Evolutionary conservation across 2,329 filamentous ascomycete genomes (phyloP).

Genomic region (Aspergillus sp.): DNA sequence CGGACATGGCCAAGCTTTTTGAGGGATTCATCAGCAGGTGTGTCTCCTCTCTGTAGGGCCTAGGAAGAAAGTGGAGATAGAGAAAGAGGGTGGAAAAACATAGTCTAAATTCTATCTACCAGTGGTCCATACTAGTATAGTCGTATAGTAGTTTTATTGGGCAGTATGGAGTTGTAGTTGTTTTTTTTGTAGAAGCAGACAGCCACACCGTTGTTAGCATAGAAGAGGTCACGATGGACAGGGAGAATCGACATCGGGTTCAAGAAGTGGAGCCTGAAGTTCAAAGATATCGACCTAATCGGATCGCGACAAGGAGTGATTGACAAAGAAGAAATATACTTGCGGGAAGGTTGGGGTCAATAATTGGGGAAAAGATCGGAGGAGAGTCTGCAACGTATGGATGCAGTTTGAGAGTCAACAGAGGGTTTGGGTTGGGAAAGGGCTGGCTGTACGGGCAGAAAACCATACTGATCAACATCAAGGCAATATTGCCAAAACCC

Average conservation of each 20-base stretch:
- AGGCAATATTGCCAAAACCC: neutral
- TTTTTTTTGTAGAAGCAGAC: neutral
- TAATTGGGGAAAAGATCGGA: neutral
- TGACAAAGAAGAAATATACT: neutral
- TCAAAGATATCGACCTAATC: neutral
- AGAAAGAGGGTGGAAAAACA: conserved; percentile 1
- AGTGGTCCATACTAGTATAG: neutral
- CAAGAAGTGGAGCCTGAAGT: neutral
- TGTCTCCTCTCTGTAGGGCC: conserved; percentile 4
- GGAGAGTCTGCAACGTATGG: neutral
- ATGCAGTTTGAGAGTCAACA: neutral
- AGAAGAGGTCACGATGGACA: neutral
- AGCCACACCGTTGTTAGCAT: neutral
- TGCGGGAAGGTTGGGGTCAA: neutral
- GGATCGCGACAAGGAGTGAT: neutral
- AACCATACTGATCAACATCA: no score
- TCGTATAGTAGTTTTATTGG: neutral
- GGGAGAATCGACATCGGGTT: neutral
- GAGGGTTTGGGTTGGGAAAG: no score
- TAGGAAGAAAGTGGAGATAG: conserved; percentile 13
- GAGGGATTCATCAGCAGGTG: conserved; percentile 17
- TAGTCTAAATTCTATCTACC: neutral
- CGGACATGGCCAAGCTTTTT: conserved; percentile 20
- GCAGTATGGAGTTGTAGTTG: no score
- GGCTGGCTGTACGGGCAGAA: no score